Percentiles rank a stretch among this genome's conserved stretches.
phyloP scores from a whole-genome alignment of 1,284 basidiomycete species.

The Rhodotorula sp. region DNA sequence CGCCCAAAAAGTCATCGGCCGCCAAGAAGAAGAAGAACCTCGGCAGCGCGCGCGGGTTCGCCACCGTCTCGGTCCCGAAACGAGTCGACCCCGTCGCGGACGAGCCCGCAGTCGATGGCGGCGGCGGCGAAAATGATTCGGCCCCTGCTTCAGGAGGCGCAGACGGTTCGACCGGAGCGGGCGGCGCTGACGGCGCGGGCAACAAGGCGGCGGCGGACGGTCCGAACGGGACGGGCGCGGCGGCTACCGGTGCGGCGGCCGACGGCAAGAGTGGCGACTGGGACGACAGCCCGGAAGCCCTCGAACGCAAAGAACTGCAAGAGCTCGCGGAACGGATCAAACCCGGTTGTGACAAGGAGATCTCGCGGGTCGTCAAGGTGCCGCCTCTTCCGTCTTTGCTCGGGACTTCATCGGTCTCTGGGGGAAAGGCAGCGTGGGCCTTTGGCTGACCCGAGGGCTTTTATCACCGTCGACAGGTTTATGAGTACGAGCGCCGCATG shows the following conservation, averaged over 20 bases:
- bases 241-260: too few species aligned
- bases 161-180: not conserved
- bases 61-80: conserved; percentile 35
- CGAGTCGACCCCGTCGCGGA: conserved; percentile 24
- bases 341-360: conserved; percentile 86
- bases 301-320: conserved; percentile 62
- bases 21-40: conserved; percentile 35
- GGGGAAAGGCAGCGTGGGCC: too few species aligned
- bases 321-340: conserved; percentile 75
- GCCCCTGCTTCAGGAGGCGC: not conserved
- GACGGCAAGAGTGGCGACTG: conserved; percentile 35
- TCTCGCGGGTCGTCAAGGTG: conserved; percentile 65
- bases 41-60: conserved; percentile 33
- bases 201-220: conserved; percentile 26
- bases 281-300: conserved; percentile 50
- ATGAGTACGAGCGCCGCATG: conserved; percentile 79
- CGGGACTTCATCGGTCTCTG: too few species aligned
- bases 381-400: conserved; percentile 10
- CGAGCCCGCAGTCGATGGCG: not conserved
- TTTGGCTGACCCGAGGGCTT: not conserved
- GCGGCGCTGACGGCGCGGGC: conserved; percentile 6
- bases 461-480: conserved; percentile 56
- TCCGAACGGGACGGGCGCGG: not conserved
- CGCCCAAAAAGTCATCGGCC: conserved; percentile 32
- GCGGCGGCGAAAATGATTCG: not conserved